Conservation (phyloP, 2,329 filamentous ascomycete species). For the Trichophyton simii region DNA sequence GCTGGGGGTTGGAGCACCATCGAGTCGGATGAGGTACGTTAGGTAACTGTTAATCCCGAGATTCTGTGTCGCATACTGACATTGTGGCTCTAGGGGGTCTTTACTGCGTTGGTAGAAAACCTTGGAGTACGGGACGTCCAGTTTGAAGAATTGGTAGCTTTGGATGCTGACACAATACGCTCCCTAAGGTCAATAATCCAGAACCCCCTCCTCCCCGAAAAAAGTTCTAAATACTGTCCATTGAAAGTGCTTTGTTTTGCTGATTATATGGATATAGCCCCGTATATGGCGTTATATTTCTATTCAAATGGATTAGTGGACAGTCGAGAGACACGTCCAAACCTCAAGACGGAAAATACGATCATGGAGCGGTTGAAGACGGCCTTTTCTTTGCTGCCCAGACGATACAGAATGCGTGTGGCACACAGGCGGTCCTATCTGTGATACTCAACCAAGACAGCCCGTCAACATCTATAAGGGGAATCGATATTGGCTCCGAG, state of each 20-base stretch:
- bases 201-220: not conserved
- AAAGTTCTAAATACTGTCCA: not conserved
- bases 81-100: constrained; percentile 58
- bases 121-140: constrained; percentile 89
- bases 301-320: constrained; percentile 66
- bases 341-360: constrained; percentile 71
- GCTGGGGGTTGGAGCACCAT: constrained; percentile 83
- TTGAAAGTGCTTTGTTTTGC: not conserved
- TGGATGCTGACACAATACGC: constrained; percentile 55
- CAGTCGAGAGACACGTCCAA: constrained; percentile 54
- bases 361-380: constrained; percentile 58
- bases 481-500: constrained; percentile 58
- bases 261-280: constrained; percentile 38
- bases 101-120: constrained; percentile 87
- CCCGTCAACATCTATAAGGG: constrained; percentile 16
- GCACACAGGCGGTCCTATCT: constrained; percentile 85
- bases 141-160: constrained; percentile 87
- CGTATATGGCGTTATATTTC: constrained; percentile 92
- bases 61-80: not conserved
- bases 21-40: constrained; percentile 76
- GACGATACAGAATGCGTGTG: constrained; percentile 97
- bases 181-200: constrained; percentile 27
- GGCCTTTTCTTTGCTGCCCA: constrained; percentile 84
- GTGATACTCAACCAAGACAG: constrained; percentile 72
- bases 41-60: constrained; percentile 20